These are phyloP conservation scores for Solanum tarijense DNA, from an alignment of 257 asterid genomes.

Conservation along the genomic window DNA sequence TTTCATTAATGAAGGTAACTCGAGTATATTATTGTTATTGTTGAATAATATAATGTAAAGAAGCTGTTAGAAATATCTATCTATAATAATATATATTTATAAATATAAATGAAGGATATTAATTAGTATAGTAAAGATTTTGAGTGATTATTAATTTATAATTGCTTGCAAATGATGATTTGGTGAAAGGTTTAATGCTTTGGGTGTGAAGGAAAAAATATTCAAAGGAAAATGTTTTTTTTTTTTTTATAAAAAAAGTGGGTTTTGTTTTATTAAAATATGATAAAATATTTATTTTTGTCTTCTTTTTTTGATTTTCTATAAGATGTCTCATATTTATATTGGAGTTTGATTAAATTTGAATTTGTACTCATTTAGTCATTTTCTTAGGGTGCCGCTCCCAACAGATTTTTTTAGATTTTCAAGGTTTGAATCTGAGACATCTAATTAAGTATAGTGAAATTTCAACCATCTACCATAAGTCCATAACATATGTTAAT, in stretches of 20 bases:
- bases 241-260: background rate
- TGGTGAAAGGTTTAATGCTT: background rate
- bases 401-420: background rate
- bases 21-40: too few relatives aligned
- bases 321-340: too few relatives aligned
- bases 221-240: background rate
- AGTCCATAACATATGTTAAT: background rate
- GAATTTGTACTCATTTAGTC: background rate
- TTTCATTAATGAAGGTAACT: too few relatives aligned
- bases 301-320: too few relatives aligned
- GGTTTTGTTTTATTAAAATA: background rate
- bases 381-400: background rate
- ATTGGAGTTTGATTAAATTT: background rate
- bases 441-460: background rate
- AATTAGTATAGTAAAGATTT: background rate
- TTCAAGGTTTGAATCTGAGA: rapidly evolving
- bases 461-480: background rate
- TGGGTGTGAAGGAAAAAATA: background rate
- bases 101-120: background rate
- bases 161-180: background rate
- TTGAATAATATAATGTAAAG: too few relatives aligned
- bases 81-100: too few relatives aligned
- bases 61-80: background rate
- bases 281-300: background rate
- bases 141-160: background rate